These are phyloP conservation scores for Thelonectria blattea DNA, from an alignment of 2,329 filamentous ascomycete species.

Conservation along the genomic window DNA sequence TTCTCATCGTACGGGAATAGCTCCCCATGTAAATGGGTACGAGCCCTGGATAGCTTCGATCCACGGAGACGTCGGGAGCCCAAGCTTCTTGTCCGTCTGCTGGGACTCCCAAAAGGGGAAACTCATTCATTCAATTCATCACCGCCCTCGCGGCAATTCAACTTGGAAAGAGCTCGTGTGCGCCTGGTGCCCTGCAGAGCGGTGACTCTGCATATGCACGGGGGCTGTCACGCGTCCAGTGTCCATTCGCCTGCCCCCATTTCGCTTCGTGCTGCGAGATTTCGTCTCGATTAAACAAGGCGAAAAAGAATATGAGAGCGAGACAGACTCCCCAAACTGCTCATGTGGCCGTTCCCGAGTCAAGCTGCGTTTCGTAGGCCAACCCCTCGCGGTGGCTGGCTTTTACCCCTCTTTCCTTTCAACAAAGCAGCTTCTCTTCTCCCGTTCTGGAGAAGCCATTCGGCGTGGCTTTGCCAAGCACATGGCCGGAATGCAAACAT, in stretches of 20 bases:
- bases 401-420: neutral
- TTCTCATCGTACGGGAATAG: neutral
- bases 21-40: neutral
- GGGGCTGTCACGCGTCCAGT: neutral
- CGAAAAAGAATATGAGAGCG: too few species aligned
- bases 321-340: too few species aligned
- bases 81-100: neutral
- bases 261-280: too few species aligned
- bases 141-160: neutral
- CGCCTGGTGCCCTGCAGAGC: neutral
- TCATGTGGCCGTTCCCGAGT: neutral
- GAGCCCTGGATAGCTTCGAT: neutral
- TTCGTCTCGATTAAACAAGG: too few species aligned
- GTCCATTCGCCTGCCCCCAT: neutral
- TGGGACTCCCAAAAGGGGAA: neutral
- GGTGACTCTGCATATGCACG: neutral
- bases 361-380: neutral
- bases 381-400: neutral
- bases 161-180: neutral
- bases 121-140: neutral
- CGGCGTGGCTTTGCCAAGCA: neutral
- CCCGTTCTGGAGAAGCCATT: neutral
- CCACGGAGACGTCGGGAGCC: constrained; percentile 10
- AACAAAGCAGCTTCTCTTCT: neutral
- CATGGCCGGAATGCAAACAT: neutral